A percentile compares a stretch with the other conserved stretches of the same genome.
These are phyloP conservation scores for Colletotrichum plurivorum DNA, from an alignment of 2,329 filamentous ascomycete genomes.

Conservation along the genomic window DNA sequence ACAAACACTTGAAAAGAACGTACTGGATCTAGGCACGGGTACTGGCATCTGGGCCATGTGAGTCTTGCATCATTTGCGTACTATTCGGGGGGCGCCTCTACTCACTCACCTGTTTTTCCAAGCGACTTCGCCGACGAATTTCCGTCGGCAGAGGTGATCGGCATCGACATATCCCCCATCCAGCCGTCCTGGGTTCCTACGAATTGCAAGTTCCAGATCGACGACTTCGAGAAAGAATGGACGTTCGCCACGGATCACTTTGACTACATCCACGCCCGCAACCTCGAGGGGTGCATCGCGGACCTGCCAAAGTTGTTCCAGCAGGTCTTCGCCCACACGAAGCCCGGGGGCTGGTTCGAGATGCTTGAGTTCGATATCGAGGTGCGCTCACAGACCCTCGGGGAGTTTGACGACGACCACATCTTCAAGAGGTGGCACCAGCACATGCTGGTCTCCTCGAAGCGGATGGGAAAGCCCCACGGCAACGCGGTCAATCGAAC, in stretches of 20 bases:
- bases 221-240: constrained; percentile 65
- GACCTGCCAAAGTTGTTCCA: constrained; percentile 68
- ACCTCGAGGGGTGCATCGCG: constrained; percentile 66
- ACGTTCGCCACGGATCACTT: constrained; percentile 63
- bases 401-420: background rate
- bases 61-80: background rate
- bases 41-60: constrained; percentile 63
- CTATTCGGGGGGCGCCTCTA: background rate
- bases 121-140: constrained; percentile 64
- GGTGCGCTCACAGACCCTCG: background rate
- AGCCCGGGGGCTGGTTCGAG: background rate
- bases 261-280: constrained; percentile 71
- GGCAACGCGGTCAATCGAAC: background rate
- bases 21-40: constrained; percentile 63
- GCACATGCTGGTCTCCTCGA: background rate
- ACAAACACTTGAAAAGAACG: constrained; percentile 2
- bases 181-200: constrained; percentile 69
- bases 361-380: constrained; percentile 1
- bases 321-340: background rate
- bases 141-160: constrained; percentile 60
- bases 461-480: background rate
- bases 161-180: constrained; percentile 69
- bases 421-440: background rate
- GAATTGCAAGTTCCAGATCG: constrained; percentile 72
- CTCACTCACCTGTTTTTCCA: background rate